Evolutionary conservation across 2,329 filamentous ascomycete genomes (phyloP), one percentile per base, ranked within the genome.

Genomic region (Colletotrichum nymphaeae): DNA sequence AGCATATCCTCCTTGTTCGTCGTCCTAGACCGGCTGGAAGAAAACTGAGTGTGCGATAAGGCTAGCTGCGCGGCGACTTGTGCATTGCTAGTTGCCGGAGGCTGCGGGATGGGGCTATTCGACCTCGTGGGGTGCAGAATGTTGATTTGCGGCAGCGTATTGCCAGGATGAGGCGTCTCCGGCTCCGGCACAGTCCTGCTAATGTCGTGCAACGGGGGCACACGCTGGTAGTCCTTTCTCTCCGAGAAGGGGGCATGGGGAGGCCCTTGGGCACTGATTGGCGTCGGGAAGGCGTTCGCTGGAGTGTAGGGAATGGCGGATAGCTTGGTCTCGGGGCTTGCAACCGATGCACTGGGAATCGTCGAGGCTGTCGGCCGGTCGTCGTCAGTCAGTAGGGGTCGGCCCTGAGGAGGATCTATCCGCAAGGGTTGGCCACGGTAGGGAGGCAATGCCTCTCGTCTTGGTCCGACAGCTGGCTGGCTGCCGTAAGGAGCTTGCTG

Each of bases 1-100:
- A 97, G 85, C 96, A 98, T 98, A 81, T 97, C 95, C 73, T 97
- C 93, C 82, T 97, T 97, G 80, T 98, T 94, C 1, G 92, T 94
- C 1, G 92, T 93, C 73, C 88, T 84, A 78, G 79, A 78, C 76
- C 83, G 78, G 1, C 77, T 75, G 76, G 73, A 78, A 2, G 85
- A 83, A 71, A 87, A 88, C 73, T 88, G 87, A 8, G 88, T 83
- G 77, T 91, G 89, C 28, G 88, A 89, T 60, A 92, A 80, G 2
- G 90, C 87, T 49, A 90, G 82, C 78, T 90, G 88, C n/a, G 90
- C 89, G n/a, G 88, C 87, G 59, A 87, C 85, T 78, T 90, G 88
- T 37, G 84, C 85, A 74, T 84, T 88, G 58, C 83, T 86, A 49
- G 81, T 81, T 42, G 81, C 78, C 19, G 66, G 65, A 52, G 81